Evolutionary conservation across 1,284 basidiomycete genomes (phyloP).

Genomic region (Rhodofomes roseus): DNA sequence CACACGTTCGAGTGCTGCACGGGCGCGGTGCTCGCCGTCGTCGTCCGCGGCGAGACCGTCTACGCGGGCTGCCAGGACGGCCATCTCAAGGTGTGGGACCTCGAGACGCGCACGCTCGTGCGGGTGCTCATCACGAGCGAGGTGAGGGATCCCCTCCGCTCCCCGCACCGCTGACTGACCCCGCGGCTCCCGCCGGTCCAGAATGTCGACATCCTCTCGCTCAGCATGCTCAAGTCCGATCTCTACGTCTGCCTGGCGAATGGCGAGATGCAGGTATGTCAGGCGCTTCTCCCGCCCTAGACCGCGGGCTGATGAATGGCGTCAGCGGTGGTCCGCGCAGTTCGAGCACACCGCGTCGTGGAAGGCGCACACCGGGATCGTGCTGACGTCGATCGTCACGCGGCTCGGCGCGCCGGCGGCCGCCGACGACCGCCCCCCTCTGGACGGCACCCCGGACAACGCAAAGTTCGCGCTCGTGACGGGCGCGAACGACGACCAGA

Average conservation of each 20-base stretch:
- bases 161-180: neutral
- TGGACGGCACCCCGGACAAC: conserved; percentile 5
- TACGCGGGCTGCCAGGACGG: conserved; percentile 95
- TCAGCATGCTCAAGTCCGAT: conserved; percentile 73
- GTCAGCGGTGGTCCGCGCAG: conserved; percentile 71
- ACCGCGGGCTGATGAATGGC: neutral
- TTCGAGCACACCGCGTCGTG: conserved; percentile 85
- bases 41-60: conserved; percentile 73
- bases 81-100: conserved; percentile 87
- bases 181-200: conserved; percentile 21
- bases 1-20: conserved; percentile 64
- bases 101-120: conserved; percentile 85
- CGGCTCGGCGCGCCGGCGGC: conserved; percentile 14
- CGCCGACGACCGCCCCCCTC: neutral
- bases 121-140: conserved; percentile 85
- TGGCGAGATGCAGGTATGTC: conserved; percentile 68
- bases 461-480: conserved; percentile 59
- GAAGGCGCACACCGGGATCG: conserved; percentile 76
- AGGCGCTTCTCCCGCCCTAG: neutral
- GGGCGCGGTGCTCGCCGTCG: conserved; percentile 79
- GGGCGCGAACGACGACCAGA: conserved; percentile 80
- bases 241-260: conserved; percentile 83
- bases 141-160: conserved; percentile 34
- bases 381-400: conserved; percentile 72
- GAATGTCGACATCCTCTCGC: conserved; percentile 76